Conservation (phyloP, 768 basidiomycete species). For the Rhizopogon salebrosus region DNA sequence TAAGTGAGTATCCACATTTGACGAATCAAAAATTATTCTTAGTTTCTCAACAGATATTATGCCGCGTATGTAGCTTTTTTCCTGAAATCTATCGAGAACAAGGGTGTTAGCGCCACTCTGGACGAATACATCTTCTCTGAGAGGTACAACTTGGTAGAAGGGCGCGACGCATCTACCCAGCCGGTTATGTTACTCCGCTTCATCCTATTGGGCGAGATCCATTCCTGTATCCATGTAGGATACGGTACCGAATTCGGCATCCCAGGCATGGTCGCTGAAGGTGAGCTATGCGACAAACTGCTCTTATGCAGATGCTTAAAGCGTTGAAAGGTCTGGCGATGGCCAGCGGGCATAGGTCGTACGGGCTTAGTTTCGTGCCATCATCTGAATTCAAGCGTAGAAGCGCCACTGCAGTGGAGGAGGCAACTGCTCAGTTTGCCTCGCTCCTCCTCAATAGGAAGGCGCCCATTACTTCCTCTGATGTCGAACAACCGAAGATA, state of each 20-base stretch:
- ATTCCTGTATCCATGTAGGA: conserved; percentile 54
- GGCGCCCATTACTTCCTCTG: background rate
- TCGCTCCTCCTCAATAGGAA: background rate
- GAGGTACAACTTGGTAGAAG: conserved; percentile 21
- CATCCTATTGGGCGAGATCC: conserved; percentile 46
- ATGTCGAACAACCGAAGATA: too few species aligned
- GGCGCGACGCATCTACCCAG: conserved; percentile 25
- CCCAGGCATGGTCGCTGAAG: conserved; percentile 53
- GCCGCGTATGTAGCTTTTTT: conserved; percentile 4
- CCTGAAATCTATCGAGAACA: background rate
- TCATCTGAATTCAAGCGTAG: background rate
- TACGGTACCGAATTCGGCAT: conserved; percentile 55
- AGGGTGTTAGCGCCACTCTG: background rate
- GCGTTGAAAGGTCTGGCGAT: background rate
- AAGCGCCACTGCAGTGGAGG: background rate
- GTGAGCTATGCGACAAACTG: conserved; percentile 33
- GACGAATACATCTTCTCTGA: conserved; percentile 12
- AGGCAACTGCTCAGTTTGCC: background rate
- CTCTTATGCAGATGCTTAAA: conserved; percentile 36
- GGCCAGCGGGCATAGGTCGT: background rate
- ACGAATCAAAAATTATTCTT: background rate
- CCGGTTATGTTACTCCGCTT: conserved; percentile 50
- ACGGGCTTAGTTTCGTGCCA: background rate
- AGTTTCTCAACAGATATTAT: background rate
- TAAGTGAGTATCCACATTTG: conserved; percentile 11